These are phyloP conservation scores for Quercus variabilis DNA, from an alignment of 306 rosid genomes.

Conservation along the genomic window DNA sequence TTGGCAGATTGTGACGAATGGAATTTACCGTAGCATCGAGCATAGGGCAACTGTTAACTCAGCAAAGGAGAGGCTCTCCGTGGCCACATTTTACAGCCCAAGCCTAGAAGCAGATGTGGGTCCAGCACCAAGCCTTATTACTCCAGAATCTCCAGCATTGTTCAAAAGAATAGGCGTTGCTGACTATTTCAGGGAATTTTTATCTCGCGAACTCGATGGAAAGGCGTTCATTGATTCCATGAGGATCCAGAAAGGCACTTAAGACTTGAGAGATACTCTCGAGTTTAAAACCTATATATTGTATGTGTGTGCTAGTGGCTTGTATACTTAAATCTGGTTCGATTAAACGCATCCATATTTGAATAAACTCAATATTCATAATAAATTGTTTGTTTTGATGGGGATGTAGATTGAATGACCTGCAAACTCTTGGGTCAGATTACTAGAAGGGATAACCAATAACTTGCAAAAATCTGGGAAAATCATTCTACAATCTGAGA, in stretches of 20 bases:
- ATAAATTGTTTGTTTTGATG: not conserved
- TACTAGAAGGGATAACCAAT: not conserved
- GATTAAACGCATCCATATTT: not conserved
- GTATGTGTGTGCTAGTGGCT: not conserved
- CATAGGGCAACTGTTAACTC: conserved; percentile 46
- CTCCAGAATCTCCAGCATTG: conserved; percentile 29
- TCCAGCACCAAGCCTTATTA: conserved; percentile 40
- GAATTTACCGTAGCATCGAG: conserved; percentile 35
- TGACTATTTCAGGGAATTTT: conserved; percentile 32
- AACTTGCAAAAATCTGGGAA: too few relatives aligned
- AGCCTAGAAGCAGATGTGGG: conserved; percentile 39
- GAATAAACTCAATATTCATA: not conserved
- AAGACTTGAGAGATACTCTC: not conserved
- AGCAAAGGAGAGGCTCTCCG: conserved; percentile 37
- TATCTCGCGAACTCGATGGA: conserved; percentile 24
- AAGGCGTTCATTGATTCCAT: conserved; percentile 42
- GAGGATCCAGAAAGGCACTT: conserved; percentile 13
- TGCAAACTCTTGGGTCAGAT: too few relatives aligned
- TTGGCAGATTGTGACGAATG: conserved; percentile 48
- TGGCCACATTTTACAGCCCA: conserved; percentile 44
- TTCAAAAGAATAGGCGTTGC: conserved; percentile 30
- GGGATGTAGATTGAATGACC: too few relatives aligned
- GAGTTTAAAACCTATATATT: not conserved
- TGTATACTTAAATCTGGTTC: not conserved
- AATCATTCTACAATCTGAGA: too few relatives aligned